phyloP scores from a whole-genome alignment of 441 rosid species.

The Adansonia gregorii region DNA sequence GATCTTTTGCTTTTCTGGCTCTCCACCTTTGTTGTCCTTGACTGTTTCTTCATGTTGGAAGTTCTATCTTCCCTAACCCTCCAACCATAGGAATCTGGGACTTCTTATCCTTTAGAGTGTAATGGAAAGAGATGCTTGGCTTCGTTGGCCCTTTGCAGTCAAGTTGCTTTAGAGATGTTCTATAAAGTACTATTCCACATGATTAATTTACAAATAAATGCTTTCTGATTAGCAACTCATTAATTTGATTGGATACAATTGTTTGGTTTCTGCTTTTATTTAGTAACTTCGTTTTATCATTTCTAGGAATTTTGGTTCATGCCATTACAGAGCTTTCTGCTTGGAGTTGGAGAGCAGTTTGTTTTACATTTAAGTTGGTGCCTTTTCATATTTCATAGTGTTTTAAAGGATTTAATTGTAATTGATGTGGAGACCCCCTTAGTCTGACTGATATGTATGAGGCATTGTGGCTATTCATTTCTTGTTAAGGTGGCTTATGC shows the following conservation, averaged over 20 bases:
- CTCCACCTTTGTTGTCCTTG: neutral
- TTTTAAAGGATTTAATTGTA: neutral
- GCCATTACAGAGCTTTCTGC: neutral
- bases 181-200: neutral
- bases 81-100: neutral
- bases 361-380: neutral
- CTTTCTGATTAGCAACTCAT: neutral
- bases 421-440: constrained; percentile 16
- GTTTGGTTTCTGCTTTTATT: constrained; percentile 3
- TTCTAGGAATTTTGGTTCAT: constrained; percentile 22
- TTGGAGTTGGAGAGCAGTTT: constrained; percentile 6
- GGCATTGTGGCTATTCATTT: neutral
- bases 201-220: constrained; percentile 1
- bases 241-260: neutral
- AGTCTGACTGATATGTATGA: neutral
- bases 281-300: constrained; percentile 16
- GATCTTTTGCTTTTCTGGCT: neutral
- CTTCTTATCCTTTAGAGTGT: neutral
- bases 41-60: neutral
- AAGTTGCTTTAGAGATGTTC: neutral
- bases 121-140: neutral
- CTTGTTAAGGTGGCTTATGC: neutral
- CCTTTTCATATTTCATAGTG: neutral
- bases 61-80: neutral
- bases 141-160: neutral